Base-by-base conservation (phyloP, 2,329 filamentous ascomycete genomes). In the Blastomyces gilchristii region DNA sequence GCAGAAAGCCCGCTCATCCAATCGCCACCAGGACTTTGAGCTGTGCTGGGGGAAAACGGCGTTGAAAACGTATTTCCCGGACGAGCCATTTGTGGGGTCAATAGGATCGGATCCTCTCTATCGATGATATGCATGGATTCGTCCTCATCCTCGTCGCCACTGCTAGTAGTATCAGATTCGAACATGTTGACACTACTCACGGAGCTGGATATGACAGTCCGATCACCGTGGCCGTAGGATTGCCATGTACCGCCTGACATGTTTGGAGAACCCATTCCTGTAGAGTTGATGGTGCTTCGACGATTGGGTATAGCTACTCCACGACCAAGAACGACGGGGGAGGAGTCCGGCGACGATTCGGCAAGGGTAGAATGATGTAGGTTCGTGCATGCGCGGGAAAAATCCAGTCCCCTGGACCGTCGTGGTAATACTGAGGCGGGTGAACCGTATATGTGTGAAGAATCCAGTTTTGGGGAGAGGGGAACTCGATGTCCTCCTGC, bases 301-400 rank as follows among this genome's bases (percentile, higher is more conserved):
- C 83, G 78, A 49, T 79, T 76, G 3, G 85, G 84, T 62, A 87
- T 86, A 63, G 79, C 80, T 72, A 87, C 80, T 1, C 81, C 82
- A 66, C 88, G 85, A 50, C 87, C 87, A 61, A 87, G 86, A 62
- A 94, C 87, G 14, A 88, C 92, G 0, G 94, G 94, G 0, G 92
- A 97, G 0, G 91, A 94, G 73, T 96, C 91, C 3, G 92, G 91
- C 5, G 90, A 94, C 0, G 90, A 89, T 73, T 96, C 90, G 63
- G 93, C 92, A 9, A 97, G 83, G 0, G 90, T 97, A 18, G 93
- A 97, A 75, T 97, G 94, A 76, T 97, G 94, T 28, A 99, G 81
- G 72, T 92, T 96, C 12, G 93, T 97, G 66, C 91, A 94, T 12
- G 92, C 92, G 68, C 93, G 85, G 50, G 93, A 93, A 75, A 96